Evolutionary conservation across 768 basidiomycete genomes (phyloP), one percentile per base, ranked within the genome.

Genomic region (Hygrophoropsis aurantiaca): DNA sequence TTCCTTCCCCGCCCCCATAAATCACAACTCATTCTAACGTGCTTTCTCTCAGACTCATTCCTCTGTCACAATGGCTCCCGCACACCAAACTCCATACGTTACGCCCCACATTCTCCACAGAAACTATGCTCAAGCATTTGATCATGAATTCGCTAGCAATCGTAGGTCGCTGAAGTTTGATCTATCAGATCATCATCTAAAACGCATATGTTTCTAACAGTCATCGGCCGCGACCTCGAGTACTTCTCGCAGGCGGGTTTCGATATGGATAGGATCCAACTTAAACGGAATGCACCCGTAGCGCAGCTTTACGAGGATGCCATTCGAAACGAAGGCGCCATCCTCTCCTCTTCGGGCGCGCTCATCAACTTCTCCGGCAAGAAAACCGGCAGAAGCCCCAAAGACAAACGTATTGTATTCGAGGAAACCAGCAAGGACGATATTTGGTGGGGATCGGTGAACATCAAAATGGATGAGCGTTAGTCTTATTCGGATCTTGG

Each of bases 281-380:
- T 99, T 70, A 94, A 91, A 73, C 90, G 92, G 70, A 95, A 95
- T 55, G 92, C 92, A 2, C 80, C 92, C 18, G 84, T 86, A 35
- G 91, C 94, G 1, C 80, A 85, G 58, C 86, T 95, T 35, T 97
- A 97, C 72, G 97, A 99, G 65, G 97, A 99, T 59, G 97, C 97
- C 58, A 86, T 98, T 74, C 86, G 92, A 57, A 95, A 97, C 71
- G 97, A 99, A 66, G 95, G 95, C 49, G 97, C 97, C 59, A 90
- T 99, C 74, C 89, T 99, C 72, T 94, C 97, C 45, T 84, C 90
- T 24, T 90, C 85, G 5, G 97, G 97, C 43, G 94, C 97, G 16
- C 76, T 99, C 60, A 99, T 99, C 84, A 99, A 99, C 81, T 99
- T 98, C 62, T 97, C 94, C 9, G 97, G 97, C 23, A 98, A 97